A percentile compares a stretch with the other conserved stretches of the same genome.
Evolutionary conservation across 2,329 filamentous ascomycete genomes (phyloP).

Genomic region (Pyricularia grisea): DNA sequence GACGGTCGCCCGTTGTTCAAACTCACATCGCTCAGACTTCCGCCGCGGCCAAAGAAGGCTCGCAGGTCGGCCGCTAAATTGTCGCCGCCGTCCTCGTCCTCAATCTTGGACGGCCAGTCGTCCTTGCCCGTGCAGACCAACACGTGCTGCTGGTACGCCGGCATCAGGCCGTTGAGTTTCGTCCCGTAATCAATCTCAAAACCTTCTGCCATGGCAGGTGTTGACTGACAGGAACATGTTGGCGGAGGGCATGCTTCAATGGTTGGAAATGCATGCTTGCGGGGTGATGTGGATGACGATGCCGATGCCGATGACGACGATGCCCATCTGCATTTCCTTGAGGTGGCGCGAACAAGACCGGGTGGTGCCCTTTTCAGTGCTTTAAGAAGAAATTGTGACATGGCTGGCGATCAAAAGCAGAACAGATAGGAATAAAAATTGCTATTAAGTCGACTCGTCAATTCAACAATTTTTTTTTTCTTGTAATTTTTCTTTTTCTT

Average conservation of each 20-base stretch:
- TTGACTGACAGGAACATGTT: constrained; percentile 65
- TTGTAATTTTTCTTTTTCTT: not conserved
- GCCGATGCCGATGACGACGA: not conserved
- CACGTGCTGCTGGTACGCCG: constrained; percentile 71
- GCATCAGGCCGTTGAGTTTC: constrained; percentile 66
- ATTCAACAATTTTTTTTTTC: not conserved
- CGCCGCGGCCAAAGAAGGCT: constrained; percentile 55
- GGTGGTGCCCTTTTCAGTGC: not conserved
- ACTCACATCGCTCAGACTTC: constrained; percentile 57
- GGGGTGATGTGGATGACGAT: not conserved
- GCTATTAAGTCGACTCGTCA: no score
- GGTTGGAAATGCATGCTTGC: constrained; percentile 26
- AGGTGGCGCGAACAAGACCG: not conserved
- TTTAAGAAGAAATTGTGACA: not conserved
- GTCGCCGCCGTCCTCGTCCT: constrained; percentile 62
- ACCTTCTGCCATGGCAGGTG: constrained; percentile 51
- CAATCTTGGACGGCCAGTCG: constrained; percentile 79
- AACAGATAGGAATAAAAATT: not conserved
- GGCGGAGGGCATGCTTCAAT: constrained; percentile 59
- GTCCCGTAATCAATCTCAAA: constrained; percentile 67
- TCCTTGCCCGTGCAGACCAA: constrained; percentile 70
- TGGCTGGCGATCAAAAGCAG: not conserved
- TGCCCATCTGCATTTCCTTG: not conserved
- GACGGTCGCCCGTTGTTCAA: not conserved
- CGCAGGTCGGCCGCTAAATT: constrained; percentile 66